Base-by-base conservation (phyloP, 495 filamentous ascomycete species). In the Penicillium waksmanii region DNA sequence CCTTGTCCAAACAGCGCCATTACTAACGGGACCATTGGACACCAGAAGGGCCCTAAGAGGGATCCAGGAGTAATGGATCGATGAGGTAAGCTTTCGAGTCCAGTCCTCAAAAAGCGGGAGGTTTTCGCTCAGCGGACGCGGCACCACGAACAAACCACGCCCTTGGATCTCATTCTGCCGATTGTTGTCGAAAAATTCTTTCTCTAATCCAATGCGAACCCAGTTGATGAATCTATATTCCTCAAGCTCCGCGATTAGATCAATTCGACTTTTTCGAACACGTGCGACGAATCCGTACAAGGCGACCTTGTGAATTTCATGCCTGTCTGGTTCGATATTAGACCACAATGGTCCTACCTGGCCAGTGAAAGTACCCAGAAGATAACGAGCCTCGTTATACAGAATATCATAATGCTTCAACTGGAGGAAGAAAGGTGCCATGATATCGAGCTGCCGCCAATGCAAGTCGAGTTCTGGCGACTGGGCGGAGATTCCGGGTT, bases 361-460 rank as follows among this genome's bases (percentile, higher is more conserved):
- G 1, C 60, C 62, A 9, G 34, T 33, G 5, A 68, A 15, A 21
- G 57, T 55, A 9, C 13, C 3, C 10, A 47, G 34, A 27, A 73
- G 53, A 33, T 64, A 62, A 38, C 42, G 27, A 5, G 53, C n/a
- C 23, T 73, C 70, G 23, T 42, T 25, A 9, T 23, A 15, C 15
- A 71, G 17, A 12, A 12, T 10, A 25, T 17, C 38, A 6, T 6
- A 3, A 15, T 33, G 15, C 4, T 56, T 5, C 3, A 51, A 17
- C 1, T 57, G 34, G 12, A 68, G 21, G 0, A 61, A 34, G 13
- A 76, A 67, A 15, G 67, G 65, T 13, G 68, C 65, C 21, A 67
- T 57, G 33, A 70, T 61, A 64, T 76, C 71, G 10, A 76, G 62
- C 42, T 74, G 71, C 13, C 63, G 68, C 69, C 66, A 73, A 54